Base-by-base conservation (phyloP, 1,284 basidiomycete genomes). In the Chondrostereum purpureum region DNA sequence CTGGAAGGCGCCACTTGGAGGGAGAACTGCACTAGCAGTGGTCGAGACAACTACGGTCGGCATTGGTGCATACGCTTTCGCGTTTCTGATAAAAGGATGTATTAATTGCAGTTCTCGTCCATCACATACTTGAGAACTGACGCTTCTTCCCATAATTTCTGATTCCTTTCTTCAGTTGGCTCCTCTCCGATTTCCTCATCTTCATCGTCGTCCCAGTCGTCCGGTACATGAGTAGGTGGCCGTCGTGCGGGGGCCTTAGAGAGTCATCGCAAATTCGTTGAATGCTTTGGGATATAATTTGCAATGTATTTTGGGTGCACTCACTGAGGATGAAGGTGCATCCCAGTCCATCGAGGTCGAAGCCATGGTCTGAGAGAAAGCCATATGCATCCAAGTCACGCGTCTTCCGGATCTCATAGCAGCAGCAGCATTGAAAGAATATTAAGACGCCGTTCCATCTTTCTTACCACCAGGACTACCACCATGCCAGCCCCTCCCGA, bases 131-230 rank as follows among this genome's bases (percentile, higher is more conserved):
- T n/a, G n/a, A n/a, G n/a, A 22, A 60, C 69, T 49, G 50, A 72
- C 70, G 70, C 71, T 43, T 66, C 61, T 44, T 70, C 64, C 71
- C 71, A 73, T 41, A 73, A 64, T 44, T 62, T 64, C 49, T 63
- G 66, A 41, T 72, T 72, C 43, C 46, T 54, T 27, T 62, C 59
- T n/a, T 53, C 58, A 19, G 22, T 45, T 2, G 55, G 47, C 5
- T 43, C 43, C 2, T 57, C 56, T 6, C 55, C 57, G 4, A 62
- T 59, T 23, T 65, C 63, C 0, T 63, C 64, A 1, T 65, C 61
- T 6, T 68, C 64, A 16, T 70, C 67, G 31, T 63, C 54, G 37
- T 68, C 66, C 67, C 66, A 69, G 50, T 68, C 66, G 51, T 72
- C 68, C 43, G 44, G 49, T n/a, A 47, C 45, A 37, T 53, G 34